Percentiles rank a stretch among this genome's conserved stretches.
These are phyloP conservation scores for Syzygium jambos DNA, from an alignment of 345 rosid species.

Conservation along the genomic window DNA sequence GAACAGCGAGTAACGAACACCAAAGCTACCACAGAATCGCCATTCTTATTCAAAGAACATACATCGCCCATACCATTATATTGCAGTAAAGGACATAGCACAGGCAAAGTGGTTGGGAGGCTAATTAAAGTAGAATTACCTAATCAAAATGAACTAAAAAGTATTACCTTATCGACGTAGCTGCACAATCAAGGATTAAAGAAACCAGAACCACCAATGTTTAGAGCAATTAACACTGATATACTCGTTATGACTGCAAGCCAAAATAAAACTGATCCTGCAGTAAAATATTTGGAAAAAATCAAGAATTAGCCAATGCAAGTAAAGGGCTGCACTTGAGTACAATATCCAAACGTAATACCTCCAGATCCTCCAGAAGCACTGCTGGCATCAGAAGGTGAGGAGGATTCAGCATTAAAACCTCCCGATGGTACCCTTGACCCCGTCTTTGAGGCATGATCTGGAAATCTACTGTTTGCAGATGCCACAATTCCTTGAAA, in stretches of 20 bases:
- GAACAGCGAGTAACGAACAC: not conserved
- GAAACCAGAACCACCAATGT: slow-evolving; percentile 58
- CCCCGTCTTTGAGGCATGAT: slow-evolving; percentile 27
- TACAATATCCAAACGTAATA: not conserved
- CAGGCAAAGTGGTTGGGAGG: not conserved
- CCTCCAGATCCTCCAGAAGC: slow-evolving; percentile 27
- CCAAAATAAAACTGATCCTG: slow-evolving; percentile 78
- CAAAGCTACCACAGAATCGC: not conserved
- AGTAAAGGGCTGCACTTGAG: not conserved
- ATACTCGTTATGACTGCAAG: slow-evolving; percentile 63
- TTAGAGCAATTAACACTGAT: slow-evolving; percentile 63
- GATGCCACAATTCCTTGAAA: slow-evolving; percentile 96
- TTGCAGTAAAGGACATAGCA: not conserved
- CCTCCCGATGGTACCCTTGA: slow-evolving; percentile 17
- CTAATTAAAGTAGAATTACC: not conserved
- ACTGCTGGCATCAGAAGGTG: slow-evolving; percentile 18
- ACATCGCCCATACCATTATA: not conserved
- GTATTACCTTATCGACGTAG: slow-evolving; percentile 3
- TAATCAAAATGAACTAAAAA: not conserved
- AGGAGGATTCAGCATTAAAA: slow-evolving; percentile 24
- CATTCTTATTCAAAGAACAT: not conserved
- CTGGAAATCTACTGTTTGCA: slow-evolving; percentile 35
- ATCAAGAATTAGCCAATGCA: not conserved
- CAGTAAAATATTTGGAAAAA: slow-evolving; percentile 2
- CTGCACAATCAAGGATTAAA: slow-evolving; percentile 68